Base-by-base conservation (phyloP, 2,329 filamentous ascomycete genomes). In the Botrytis pseudocinerea region DNA sequence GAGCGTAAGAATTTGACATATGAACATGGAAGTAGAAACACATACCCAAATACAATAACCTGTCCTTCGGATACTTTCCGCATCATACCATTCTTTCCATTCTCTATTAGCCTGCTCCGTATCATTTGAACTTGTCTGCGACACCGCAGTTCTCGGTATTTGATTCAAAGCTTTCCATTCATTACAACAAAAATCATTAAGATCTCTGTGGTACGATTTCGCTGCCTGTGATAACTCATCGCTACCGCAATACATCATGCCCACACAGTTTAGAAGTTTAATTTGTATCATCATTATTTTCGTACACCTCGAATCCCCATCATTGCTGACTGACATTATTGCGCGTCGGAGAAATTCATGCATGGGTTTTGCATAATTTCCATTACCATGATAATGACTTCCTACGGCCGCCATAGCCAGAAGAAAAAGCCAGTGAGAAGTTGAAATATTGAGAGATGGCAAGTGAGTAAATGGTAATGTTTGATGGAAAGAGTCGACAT, bases 31-130 rank as follows among this genome's bases (percentile, higher is more conserved):
- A 68, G 73, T 38, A 74, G 70, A 44, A 22, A 60, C 70, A 70
- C 80, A 70, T 82, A 83, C 83, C 83, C 84, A 85, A 69, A 84
- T 81, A 68, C 81, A 78, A 74, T 84, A 84, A 1, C 82, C 83
- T 32, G 82, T 82, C 54, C 84, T 80, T 72, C 82, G 80, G 32
- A 77, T 77, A 20, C 78, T 76, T 72, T 85, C 84, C 70, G 79
- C 75, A 70, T 82, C 78, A 59, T 81, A 76, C 84, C 84, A 85
- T 25, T 71, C 51, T 22, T 64, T 72, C 83, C 83, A 85, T 16
- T 75, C 73, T 48, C 59, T n/a, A n/a, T 32, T 69, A n/a, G 57
- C 51, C 35, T 62, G 62, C 20, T 73, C 57, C 25, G 40, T 46
- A 44, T 64, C 61, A 32, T 22, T 44, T 22, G 25, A 4, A 46